phyloP scores from a whole-genome alignment of 352 stramenopile species.

The Proteromonas lacertae region DNA sequence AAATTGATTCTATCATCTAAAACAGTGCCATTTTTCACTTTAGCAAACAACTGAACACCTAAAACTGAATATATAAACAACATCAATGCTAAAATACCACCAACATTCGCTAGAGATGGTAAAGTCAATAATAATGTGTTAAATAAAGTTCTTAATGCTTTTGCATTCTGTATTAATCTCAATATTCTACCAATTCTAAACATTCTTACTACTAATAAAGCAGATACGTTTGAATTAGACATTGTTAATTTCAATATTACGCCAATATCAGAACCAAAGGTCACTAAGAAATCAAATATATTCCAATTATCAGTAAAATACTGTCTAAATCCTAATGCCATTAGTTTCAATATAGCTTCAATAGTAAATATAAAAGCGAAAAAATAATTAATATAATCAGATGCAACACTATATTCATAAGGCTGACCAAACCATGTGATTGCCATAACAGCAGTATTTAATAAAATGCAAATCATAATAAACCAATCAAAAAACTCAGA shows the following conservation, averaged over 20 bases:
- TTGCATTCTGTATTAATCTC: slow-evolving; percentile 30
- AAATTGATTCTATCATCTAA: slow-evolving; percentile 57
- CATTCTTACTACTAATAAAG: slow-evolving; percentile 43
- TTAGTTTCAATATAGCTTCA: too few relatives aligned
- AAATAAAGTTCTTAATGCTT: slow-evolving; percentile 41
- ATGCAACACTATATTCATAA: slow-evolving; percentile 14
- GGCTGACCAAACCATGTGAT: slow-evolving; percentile 37
- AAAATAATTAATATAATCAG: slow-evolving; percentile 33
- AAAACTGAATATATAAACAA: slow-evolving; percentile 64
- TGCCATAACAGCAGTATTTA: slow-evolving; percentile 47
- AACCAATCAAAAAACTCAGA: slow-evolving; percentile 32
- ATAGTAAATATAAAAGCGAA: too few relatives aligned
- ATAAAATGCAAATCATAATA: slow-evolving; percentile 46
- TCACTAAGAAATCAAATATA: too few relatives aligned
- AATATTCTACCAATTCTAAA: slow-evolving; percentile 47
- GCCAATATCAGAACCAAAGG: slow-evolving; percentile 13
- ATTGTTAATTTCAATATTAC: slow-evolving; percentile 5
- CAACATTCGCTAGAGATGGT: slow-evolving; percentile 48
- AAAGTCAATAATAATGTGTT: slow-evolving; percentile 51
- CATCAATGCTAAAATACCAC: slow-evolving; percentile 46
- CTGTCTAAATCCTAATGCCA: slow-evolving; percentile 12
- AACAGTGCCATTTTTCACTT: slow-evolving; percentile 23
- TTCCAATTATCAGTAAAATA: slow-evolving; percentile 19
- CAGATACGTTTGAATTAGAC: slow-evolving; percentile 12
- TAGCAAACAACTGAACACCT: slow-evolving; percentile 57